A percentile compares a stretch with the other conserved stretches of the same genome.
Conservation (phyloP, 208 protist genomes). For the Leishmania braziliensis region DNA sequence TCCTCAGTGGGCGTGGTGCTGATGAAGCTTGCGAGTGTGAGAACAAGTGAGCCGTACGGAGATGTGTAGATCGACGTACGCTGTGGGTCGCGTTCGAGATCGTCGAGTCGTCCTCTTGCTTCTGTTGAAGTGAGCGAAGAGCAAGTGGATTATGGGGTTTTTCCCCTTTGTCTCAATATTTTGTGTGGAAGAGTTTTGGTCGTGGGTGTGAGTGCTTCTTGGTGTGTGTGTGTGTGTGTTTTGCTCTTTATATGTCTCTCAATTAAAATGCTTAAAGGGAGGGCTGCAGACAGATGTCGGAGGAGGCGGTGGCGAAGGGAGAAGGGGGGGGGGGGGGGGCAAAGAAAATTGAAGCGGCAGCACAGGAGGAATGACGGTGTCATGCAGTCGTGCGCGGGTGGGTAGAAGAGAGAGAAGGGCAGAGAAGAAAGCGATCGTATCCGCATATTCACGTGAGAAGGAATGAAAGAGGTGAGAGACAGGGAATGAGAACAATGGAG, state of each 20-base stretch:
- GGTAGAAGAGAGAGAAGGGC: not conserved
- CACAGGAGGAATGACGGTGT: not conserved
- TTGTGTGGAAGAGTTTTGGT: not conserved
- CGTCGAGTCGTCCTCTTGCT: not conserved
- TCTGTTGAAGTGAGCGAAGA: not conserved
- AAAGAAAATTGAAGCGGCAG: not conserved
- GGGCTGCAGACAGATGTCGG: not conserved
- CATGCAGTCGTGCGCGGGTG: not conserved
- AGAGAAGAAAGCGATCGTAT: not conserved
- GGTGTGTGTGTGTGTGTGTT: not conserved
- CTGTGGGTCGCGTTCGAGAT: not conserved
- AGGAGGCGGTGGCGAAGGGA: not conserved
- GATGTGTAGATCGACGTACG: not conserved
- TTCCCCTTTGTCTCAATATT: not conserved
- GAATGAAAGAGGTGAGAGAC: not conserved
- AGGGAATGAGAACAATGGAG: not conserved
- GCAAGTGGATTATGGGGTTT: not conserved
- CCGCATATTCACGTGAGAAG: not conserved
- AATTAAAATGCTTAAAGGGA: slow-evolving; percentile 2
- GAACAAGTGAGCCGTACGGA: not conserved
- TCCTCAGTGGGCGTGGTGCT: not conserved
- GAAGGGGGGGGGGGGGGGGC: no score
- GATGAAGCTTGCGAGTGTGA: not conserved
- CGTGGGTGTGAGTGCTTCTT: not conserved
- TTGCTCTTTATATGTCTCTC: not conserved